Evolutionary conservation across 805 yeast species (phyloP), one percentile per base, ranked within the genome.

Genomic region (Saccharomycopsis lassenensis): DNA sequence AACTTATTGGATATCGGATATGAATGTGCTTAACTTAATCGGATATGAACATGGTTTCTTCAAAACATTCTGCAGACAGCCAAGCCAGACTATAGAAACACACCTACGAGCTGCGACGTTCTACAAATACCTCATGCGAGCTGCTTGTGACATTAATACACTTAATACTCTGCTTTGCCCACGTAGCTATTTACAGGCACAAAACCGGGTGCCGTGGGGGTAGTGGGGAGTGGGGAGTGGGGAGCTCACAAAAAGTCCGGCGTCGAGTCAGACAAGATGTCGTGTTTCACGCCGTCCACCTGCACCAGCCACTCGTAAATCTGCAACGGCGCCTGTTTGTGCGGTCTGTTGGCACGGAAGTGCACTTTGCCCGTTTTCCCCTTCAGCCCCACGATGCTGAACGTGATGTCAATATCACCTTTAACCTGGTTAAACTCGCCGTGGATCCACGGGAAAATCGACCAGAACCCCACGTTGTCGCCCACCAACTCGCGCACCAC

Each of bases 361-460:
- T 55, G 65, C 28, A 74, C 70, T 44, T 69, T 63, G 12, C 72
- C 77, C 2, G 70, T 71, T 4, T 57, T 51, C 12, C 62, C 65
- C 46, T 67, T 65, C 36, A 69, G 69, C 7, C 97, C 98, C 47
- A 67, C 66, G 24, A 85, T 81, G 24, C 65, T 58, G 49, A 85
- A 86, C 20, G 57, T 56, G 44, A 91, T 71, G 54, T 89, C 80
- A 27, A 91, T 80, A 14, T 69, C 63, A 18, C 95, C 95, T 43
- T 74, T 67, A 43, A 84, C 85, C 20, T 91, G 84, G 48, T 87
- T 85, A 45, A 91, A 62, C 30, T 74, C 71, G 8, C 98, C 98
- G 39, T 67, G 60, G 41, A 89, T 76, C 95, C 95, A 91, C 4
- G 98, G 97, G 62, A 77, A 71, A 24, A 80, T 59, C 11, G 55